Evolutionary conservation across 2,329 filamentous ascomycete species (phyloP).

Genomic region (Mycosphaerella arachidis): DNA sequence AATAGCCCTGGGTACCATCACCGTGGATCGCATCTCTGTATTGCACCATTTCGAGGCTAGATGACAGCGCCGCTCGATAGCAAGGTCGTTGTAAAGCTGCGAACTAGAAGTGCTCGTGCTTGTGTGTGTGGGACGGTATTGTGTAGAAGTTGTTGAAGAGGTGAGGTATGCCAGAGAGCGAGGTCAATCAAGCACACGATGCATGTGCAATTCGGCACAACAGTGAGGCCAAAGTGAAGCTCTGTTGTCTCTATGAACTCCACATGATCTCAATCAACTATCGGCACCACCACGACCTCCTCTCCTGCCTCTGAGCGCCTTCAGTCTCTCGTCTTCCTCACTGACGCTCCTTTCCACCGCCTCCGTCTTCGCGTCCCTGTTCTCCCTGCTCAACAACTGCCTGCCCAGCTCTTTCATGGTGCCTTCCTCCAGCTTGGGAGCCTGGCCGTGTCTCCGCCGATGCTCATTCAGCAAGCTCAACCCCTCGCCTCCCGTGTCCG

Average conservation of each 20-base stretch:
- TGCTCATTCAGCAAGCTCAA: constrained; percentile 51
- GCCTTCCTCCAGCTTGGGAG: constrained; percentile 44
- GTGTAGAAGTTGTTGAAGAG: too few relatives aligned
- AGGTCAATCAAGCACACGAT: too few relatives aligned
- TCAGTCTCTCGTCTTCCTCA: constrained; percentile 20
- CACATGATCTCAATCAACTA: not conserved
- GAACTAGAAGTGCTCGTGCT: too few relatives aligned
- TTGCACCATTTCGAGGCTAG: not conserved
- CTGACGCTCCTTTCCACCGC: constrained; percentile 10
- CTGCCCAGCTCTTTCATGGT: constrained; percentile 33
- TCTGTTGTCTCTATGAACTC: too few relatives aligned
- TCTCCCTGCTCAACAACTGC: constrained; percentile 27
- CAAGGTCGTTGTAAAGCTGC: too few relatives aligned
- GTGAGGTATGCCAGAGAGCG: too few relatives aligned
- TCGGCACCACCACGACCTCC: not conserved
- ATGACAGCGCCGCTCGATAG: too few relatives aligned
- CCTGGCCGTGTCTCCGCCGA: constrained; percentile 48
- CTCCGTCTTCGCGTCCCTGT: constrained; percentile 17
- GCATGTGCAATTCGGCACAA: not conserved
- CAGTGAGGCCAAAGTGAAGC: not conserved
- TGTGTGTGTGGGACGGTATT: too few relatives aligned
- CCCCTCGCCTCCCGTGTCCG: constrained; percentile 51
- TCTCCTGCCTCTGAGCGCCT: constrained; percentile 34
- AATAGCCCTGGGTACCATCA: not conserved
- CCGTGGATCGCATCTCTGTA: not conserved